Conservation (phyloP, 1,284 basidiomycete species). For the Tetrapyrgos nigripes region DNA sequence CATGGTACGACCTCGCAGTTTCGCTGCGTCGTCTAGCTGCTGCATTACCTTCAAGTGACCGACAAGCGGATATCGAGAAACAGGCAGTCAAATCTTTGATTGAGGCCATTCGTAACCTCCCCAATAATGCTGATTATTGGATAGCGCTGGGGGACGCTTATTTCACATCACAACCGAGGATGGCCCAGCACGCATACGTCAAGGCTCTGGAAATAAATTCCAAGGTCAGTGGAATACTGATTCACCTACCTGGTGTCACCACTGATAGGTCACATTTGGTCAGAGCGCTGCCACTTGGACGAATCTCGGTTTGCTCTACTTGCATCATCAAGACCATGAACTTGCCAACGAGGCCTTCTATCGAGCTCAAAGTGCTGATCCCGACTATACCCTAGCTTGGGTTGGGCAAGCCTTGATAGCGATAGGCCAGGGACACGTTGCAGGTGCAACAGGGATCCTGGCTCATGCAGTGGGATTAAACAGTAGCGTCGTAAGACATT, state of each 20-base stretch:
- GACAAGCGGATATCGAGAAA: slow-evolving; percentile 44
- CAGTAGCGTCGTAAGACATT: slow-evolving; percentile 66
- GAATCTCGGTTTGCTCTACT: slow-evolving; percentile 89
- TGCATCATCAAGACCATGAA: slow-evolving; percentile 82
- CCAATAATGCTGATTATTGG: slow-evolving; percentile 85
- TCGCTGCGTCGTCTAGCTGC: slow-evolving; percentile 64
- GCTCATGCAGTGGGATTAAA: slow-evolving; percentile 85
- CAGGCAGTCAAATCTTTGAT: slow-evolving; percentile 72
- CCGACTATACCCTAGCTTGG: slow-evolving; percentile 93
- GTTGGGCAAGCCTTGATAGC: slow-evolving; percentile 92
- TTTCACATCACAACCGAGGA: slow-evolving; percentile 71
- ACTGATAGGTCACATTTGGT: neutral
- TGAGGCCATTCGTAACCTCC: slow-evolving; percentile 79
- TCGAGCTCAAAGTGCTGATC: slow-evolving; percentile 90
- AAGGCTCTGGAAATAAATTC: slow-evolving; percentile 86
- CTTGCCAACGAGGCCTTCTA: slow-evolving; percentile 89
- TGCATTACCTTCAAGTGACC: slow-evolving; percentile 37
- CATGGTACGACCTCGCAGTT: slow-evolving; percentile 82
- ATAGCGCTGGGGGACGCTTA: slow-evolving; percentile 78
- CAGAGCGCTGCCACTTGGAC: slow-evolving; percentile 86
- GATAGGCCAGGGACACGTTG: slow-evolving; percentile 63
- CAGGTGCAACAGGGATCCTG: slow-evolving; percentile 75
- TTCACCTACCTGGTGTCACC: neutral
- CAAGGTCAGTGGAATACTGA: slow-evolving; percentile 57
- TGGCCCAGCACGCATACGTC: slow-evolving; percentile 93